phyloP scores from a whole-genome alignment of 148 eudicot genomes.

The Vaccinium myrtillus region DNA sequence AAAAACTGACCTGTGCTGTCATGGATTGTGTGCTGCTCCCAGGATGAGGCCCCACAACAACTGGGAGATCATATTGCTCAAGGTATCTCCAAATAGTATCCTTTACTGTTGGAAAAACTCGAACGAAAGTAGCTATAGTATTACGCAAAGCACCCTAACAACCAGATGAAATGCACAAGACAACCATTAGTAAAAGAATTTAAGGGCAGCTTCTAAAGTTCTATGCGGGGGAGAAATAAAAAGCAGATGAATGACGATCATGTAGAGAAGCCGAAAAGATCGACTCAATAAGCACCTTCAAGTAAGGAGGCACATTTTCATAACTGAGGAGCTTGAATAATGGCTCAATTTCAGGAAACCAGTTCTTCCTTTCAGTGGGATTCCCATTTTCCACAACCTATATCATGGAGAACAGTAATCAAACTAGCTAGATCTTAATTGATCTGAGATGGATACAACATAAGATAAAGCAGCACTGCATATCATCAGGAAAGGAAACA shows the following conservation, averaged over 20 bases:
- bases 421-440: not conserved
- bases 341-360: constrained; percentile 98
- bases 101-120: constrained; percentile 71
- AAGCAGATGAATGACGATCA: not conserved
- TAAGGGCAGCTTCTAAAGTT: constrained; percentile 1
- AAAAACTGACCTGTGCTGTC: constrained; percentile 51
- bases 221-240: not conserved
- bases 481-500: not conserved
- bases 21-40: constrained; percentile 47
- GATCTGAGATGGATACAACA: not conserved
- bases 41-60: constrained; percentile 76
- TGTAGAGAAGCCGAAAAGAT: not conserved
- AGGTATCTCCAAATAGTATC: constrained; percentile 87
- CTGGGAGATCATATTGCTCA: constrained; percentile 98
- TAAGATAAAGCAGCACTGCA: not conserved
- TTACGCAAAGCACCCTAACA: constrained; percentile 85
- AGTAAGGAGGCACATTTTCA: constrained; percentile 95
- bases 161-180: constrained; percentile 16
- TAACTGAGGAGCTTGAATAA: constrained; percentile 93
- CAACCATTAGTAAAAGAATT: constrained; percentile 10
- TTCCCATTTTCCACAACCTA: constrained; percentile 87
- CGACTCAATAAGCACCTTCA: constrained; percentile 54
- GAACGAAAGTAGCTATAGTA: constrained; percentile 66
- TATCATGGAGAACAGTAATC: constrained; percentile 5
- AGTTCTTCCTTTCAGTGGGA: constrained; percentile 72